phyloP scores from a whole-genome alignment of 192 early-diverging fungal species.

The Mortierella claussenii region DNA sequence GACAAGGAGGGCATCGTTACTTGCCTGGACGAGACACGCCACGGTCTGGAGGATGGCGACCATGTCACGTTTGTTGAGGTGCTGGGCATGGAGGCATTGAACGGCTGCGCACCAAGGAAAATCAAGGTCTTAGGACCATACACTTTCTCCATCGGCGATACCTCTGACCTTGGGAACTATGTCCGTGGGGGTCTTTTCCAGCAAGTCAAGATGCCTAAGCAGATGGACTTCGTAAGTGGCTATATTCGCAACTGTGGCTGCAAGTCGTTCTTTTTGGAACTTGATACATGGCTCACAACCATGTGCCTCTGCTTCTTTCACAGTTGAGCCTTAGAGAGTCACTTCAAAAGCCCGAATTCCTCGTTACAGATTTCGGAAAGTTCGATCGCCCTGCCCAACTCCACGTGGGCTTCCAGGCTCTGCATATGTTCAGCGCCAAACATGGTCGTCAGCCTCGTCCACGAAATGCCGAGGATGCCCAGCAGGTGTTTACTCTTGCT shows the following conservation, averaged over 20 bases:
- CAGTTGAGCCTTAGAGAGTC: conserved; percentile 80
- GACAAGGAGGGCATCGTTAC: conserved; percentile 90
- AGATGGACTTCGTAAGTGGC: conserved; percentile 81
- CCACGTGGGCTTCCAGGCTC: conserved; percentile 93
- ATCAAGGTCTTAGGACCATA: conserved; percentile 94
- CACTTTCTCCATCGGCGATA: conserved; percentile 97
- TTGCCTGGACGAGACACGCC: conserved; percentile 95
- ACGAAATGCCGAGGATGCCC: conserved; percentile 86
- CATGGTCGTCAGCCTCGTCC: conserved; percentile 84
- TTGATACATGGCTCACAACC: background rate
- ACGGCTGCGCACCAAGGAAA: conserved; percentile 79
- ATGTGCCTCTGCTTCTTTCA: background rate
- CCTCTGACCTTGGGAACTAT: conserved; percentile 78
- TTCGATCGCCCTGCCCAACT: conserved; percentile 96
- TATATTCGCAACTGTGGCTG: background rate
- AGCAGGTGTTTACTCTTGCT: conserved; percentile 78
- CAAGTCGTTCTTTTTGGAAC: background rate
- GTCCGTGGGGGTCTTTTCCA: conserved; percentile 89
- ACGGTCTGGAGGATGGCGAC: conserved; percentile 98
- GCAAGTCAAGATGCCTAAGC: conserved; percentile 94
- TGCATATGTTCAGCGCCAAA: conserved; percentile 81
- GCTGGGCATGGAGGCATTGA: conserved; percentile 92
- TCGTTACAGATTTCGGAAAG: conserved; percentile 96
- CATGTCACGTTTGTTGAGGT: conserved; percentile 94
- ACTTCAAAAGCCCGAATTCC: conserved; percentile 81